A percentile compares a stretch with the other conserved stretches of the same genome.
Evolutionary conservation across 257 asterid species (phyloP).

Genomic region (Paraleonurus japonicus): DNA sequence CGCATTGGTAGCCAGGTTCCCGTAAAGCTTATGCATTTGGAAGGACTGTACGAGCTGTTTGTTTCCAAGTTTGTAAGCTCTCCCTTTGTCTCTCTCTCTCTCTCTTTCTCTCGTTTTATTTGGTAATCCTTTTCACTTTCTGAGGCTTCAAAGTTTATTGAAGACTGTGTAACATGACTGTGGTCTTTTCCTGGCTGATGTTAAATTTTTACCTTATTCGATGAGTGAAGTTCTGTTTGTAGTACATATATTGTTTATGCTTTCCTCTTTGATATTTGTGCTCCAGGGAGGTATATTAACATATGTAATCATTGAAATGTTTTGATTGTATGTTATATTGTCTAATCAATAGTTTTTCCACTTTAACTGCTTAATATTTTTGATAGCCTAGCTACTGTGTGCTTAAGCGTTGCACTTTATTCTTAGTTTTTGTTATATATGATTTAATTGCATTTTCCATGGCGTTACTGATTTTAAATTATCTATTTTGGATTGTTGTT

Average conservation of each 20-base stretch:
- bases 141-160: conserved; percentile 3
- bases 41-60: conserved; percentile 93
- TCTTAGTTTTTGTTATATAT: conserved; percentile 5
- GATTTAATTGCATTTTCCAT: conserved; percentile 8
- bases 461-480: conserved; percentile 2
- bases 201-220: not conserved
- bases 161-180: not conserved
- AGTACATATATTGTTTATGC: not conserved
- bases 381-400: conserved; percentile 8
- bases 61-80: conserved; percentile 68
- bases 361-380: conserved; percentile 6
- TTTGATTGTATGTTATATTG: conserved; percentile 5
- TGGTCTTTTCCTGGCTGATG: not conserved
- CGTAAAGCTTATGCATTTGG: conserved; percentile 92
- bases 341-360: conserved; percentile 1
- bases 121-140: conserved; percentile 7
- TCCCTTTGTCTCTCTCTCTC: not conserved
- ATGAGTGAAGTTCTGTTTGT: not conserved
- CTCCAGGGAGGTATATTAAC: conserved; percentile 1
- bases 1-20: conserved; percentile 95
- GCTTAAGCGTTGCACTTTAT: conserved; percentile 9
- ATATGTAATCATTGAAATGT: conserved; percentile 13
- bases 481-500: conserved; percentile 2
- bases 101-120: conserved; percentile 11
- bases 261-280: conserved; percentile 1